Evolutionary conservation across 306 rosid genomes (phyloP), one percentile per base, ranked within the genome.

Genomic region (Urtica urens): DNA sequence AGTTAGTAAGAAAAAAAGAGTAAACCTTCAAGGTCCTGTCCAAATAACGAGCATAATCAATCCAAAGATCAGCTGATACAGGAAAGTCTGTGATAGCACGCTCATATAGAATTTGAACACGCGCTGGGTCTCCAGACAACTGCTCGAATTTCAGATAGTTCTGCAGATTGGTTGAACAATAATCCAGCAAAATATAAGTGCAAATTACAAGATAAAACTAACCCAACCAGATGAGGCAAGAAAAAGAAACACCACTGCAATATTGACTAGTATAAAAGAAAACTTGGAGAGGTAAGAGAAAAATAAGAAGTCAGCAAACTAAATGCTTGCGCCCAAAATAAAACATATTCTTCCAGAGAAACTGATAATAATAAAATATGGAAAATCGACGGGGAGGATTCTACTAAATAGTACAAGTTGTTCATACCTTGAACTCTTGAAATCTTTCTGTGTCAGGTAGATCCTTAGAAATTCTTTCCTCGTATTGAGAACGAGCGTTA

Each of bases 21-120:
- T 27, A 50, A 77, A 88, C 96, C 99, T 90, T 90, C 70, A 85
- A 64, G 28, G 84, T 90, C 69, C 67, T 78, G 65, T 90, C 99
- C 76, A 90, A 63, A 55, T 84, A 71, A 19, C 46, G 61, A 59
- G 99, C 71, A 64, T 84, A 90, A 63, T 79, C 94, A 62, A 85
- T 75, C 99, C 99, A 85, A 18, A 90, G 74, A 68, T 81, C 86
- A 47, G 72, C 62, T 19, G 85, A 60, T 57, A 90, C 39, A 40
- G 99, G 95, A 38, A 90, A 84, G 51, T 81, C 95, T 13, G 94
- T 23, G 49, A 81, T 62, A 62, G 95, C 87, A 22, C 99, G 82
- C 63, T 85, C 99, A 55, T 74, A 90, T 31, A 90, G 66, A 53
- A 73, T 71, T 67, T 84, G 90, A 27, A 81, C 81, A 61, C 99